Evolutionary conservation across 371 early-diverging fungal species (phyloP).

Genomic region (Quaeritorhiza haematococci): DNA sequence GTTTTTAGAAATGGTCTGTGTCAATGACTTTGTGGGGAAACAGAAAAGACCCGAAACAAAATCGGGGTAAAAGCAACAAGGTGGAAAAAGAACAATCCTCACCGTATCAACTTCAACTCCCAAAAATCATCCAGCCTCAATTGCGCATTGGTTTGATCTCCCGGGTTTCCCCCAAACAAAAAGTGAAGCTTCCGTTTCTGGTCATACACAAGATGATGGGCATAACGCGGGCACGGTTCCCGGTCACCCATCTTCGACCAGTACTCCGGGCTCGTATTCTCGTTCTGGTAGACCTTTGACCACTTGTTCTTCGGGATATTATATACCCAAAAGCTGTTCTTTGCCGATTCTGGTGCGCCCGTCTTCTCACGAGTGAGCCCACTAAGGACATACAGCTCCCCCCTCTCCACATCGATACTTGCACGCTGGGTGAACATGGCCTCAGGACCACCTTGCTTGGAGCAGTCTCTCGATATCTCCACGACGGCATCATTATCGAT

Average conservation of each 20-base stretch:
- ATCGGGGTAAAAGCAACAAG: neutral
- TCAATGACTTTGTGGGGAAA: neutral
- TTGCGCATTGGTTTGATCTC: slow-evolving; percentile 45
- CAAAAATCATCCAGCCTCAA: slow-evolving; percentile 81
- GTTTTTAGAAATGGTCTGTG: neutral
- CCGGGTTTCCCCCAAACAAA: slow-evolving; percentile 88
- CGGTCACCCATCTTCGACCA: slow-evolving; percentile 38
- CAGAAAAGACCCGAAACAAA: neutral
- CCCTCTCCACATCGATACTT: slow-evolving; percentile 64
- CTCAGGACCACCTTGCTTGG: slow-evolving; percentile 66
- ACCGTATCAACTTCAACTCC: slow-evolving; percentile 68
- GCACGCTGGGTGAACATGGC: slow-evolving; percentile 83
- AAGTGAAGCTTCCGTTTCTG: slow-evolving; percentile 55
- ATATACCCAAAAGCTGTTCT: slow-evolving; percentile 76
- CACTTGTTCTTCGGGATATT: slow-evolving; percentile 56
- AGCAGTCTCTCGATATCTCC: slow-evolving; percentile 65
- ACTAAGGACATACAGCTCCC: slow-evolving; percentile 80
- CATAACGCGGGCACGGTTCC: slow-evolving; percentile 79
- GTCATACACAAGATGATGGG: slow-evolving; percentile 82
- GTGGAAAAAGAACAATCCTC: slow-evolving; percentile 8
- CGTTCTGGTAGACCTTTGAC: slow-evolving; percentile 69
- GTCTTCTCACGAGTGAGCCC: slow-evolving; percentile 58
- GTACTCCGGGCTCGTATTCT: slow-evolving; percentile 43
- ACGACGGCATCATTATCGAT: slow-evolving; percentile 66
- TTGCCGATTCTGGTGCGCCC: slow-evolving; percentile 47